These are phyloP conservation scores for Bruguiera gymnorhiza DNA, from an alignment of 345 rosid genomes.

Conservation along the genomic window DNA sequence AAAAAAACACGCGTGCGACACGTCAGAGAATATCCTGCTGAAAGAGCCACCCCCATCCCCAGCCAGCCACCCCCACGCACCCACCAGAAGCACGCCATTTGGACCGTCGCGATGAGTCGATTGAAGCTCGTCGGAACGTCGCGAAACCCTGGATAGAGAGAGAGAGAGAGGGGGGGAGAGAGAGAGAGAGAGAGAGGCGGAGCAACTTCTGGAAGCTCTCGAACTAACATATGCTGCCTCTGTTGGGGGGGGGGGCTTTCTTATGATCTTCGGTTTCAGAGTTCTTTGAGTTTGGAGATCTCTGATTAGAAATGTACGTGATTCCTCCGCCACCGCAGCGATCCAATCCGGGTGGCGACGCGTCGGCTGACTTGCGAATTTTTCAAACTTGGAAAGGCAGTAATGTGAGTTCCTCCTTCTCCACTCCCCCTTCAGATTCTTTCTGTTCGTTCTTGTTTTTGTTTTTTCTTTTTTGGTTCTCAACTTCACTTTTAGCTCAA, in stretches of 20 bases:
- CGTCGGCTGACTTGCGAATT: neutral
- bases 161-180: no score
- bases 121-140: neutral
- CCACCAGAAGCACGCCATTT: neutral
- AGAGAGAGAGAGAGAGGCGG: neutral
- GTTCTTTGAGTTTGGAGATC: neutral
- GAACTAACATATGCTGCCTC: neutral
- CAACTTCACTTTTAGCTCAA: no score
- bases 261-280: neutral
- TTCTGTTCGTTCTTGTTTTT: neutral
- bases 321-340: no score
- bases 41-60: no score
- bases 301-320: neutral
- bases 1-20: neutral
- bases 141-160: conserved; percentile 1
- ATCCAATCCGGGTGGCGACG: no score
- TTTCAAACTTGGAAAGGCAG: conserved; percentile 84
- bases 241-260: neutral
- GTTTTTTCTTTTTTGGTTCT: neutral
- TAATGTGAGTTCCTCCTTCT: conserved; percentile 45
- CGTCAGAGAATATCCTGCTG: neutral
- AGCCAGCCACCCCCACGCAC: neutral
- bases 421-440: neutral
- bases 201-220: neutral
- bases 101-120: neutral